These are phyloP conservation scores for Kwoniella pini DNA, from an alignment of 768 basidiomycete genomes.

Conservation along the genomic window DNA sequence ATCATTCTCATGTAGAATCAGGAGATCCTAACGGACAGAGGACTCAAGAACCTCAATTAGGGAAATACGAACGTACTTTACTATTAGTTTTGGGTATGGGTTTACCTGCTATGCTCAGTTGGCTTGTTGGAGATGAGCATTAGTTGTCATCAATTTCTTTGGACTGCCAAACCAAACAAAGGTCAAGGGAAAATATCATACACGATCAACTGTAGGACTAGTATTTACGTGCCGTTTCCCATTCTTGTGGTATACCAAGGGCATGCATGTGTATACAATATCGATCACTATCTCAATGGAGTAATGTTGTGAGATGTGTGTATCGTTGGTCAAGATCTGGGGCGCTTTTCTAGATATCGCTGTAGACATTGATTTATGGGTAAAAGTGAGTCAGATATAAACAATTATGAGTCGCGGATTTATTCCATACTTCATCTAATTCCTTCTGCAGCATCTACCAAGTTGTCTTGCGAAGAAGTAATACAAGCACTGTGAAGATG, in stretches of 20 bases:
- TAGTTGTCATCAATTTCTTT: no score
- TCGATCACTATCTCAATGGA: background rate
- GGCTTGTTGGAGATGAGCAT: conserved; percentile 62
- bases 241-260: no score
- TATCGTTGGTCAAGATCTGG: background rate
- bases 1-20: conserved; percentile 45
- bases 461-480: conserved; percentile 46
- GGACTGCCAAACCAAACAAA: no score
- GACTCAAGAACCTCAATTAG: conserved; percentile 56
- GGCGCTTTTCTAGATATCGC: no score
- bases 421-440: conserved; percentile 13
- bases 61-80: conserved; percentile 59
- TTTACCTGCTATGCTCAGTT: conserved; percentile 65
- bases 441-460: conserved; percentile 42
- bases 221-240: no score
- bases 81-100: conserved; percentile 71
- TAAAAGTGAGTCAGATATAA: background rate
- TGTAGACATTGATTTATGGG: no score
- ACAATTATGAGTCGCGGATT: background rate
- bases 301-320: background rate
- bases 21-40: conserved; percentile 53
- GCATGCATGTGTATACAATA: no score
- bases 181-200: no score
- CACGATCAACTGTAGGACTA: no score
- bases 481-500: conserved; percentile 50